Conservation (phyloP, 352 stramenopile genomes). For the Globisporangium perplexum region DNA sequence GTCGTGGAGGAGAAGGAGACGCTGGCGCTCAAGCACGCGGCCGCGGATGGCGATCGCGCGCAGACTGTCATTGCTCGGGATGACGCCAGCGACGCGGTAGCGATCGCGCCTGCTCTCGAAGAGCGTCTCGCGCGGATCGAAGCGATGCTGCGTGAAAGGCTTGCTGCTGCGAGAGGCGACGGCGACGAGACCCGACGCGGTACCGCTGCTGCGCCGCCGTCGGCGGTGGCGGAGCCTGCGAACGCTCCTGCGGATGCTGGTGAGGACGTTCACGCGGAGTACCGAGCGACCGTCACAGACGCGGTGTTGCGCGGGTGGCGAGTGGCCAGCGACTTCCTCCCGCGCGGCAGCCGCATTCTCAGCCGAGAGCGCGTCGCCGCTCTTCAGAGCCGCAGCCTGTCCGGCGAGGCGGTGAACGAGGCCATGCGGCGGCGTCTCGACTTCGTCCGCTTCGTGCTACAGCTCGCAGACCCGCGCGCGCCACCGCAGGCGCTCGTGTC, state of each 20-base stretch:
- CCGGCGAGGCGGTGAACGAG: slow-evolving; percentile 17
- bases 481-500: not conserved
- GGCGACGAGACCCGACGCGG: not conserved
- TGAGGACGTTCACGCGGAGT: not conserved
- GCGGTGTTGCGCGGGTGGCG: slow-evolving; percentile 8
- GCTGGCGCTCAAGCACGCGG: slow-evolving; percentile 30
- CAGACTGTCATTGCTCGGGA: not conserved
- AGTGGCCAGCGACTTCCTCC: not conserved
- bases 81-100: not conserved
- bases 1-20: slow-evolving; percentile 47
- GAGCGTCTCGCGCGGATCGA: slow-evolving; percentile 18
- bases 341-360: not conserved
- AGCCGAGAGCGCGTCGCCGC: not conserved
- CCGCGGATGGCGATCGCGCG: slow-evolving; percentile 7
- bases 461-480: slow-evolving; percentile 1
- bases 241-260: too few relatives aligned
- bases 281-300: slow-evolving; percentile 6
- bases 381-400: slow-evolving; percentile 1
- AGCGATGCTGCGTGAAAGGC: slow-evolving; percentile 8
- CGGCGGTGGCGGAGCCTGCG: not conserved
- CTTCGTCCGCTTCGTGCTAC: slow-evolving; percentile 29
- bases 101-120: slow-evolving; percentile 3
- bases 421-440: slow-evolving; percentile 22
- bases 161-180: not conserved
- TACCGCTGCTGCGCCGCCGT: not conserved